Evolutionary conservation across 345 rosid genomes (phyloP).

Genomic region (Noccaea bulbosa): DNA sequence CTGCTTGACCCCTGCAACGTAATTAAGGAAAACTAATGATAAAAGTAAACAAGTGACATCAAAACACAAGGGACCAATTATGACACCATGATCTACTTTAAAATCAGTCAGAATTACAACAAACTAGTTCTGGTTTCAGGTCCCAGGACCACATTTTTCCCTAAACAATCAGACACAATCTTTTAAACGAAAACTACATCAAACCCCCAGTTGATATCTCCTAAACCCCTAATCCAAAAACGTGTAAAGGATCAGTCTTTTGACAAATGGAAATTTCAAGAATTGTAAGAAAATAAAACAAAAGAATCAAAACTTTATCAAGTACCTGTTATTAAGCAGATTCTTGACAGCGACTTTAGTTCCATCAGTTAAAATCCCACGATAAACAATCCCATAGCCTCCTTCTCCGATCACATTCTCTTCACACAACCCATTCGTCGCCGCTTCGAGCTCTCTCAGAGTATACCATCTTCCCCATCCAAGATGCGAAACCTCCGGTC

Average conservation of each 20-base stretch:
- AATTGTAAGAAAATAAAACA: neutral
- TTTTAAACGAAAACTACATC: too few relatives aligned
- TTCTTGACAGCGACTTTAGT: constrained; percentile 90
- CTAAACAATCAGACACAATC: too few relatives aligned
- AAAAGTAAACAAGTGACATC: neutral
- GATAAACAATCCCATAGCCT: constrained; percentile 91
- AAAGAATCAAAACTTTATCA: neutral
- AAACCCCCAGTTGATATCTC: too few relatives aligned
- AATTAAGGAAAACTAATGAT: neutral
- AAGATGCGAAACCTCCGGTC: constrained; percentile 93
- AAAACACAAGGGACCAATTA: constrained; percentile 16
- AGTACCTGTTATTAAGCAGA: constrained; percentile 83
- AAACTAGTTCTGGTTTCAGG: constrained; percentile 14
- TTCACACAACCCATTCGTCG: constrained; percentile 77
- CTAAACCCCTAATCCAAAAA: constrained; percentile 6
- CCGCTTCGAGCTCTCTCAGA: constrained; percentile 84
- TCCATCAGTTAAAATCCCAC: constrained; percentile 77
- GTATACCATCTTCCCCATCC: constrained; percentile 99
- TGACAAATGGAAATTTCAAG: neutral
- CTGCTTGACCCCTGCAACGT: constrained; percentile 87
- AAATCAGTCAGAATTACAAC: neutral
- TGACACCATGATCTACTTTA: constrained; percentile 4
- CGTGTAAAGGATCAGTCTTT: neutral
- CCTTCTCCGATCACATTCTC: constrained; percentile 99
- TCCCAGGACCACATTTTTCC: constrained; percentile 27